Evolutionary conservation across 345 rosid genomes (phyloP), one percentile per base, ranked within the genome.

Genomic region (Euphorbia lathyris): DNA sequence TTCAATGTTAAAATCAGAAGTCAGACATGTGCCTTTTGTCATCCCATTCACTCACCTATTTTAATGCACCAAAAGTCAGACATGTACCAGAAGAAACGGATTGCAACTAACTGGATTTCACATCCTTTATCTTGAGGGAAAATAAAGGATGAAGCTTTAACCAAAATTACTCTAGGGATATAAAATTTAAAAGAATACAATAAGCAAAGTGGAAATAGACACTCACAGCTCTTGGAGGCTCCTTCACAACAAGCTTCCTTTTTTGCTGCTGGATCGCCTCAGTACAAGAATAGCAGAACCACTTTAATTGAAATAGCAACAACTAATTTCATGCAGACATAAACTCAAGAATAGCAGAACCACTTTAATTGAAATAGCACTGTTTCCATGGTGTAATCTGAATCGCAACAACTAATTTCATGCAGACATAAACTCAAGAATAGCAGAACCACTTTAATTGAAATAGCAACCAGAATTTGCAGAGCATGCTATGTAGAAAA

Each of bases 191-290:
- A 27, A 16, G 67, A 25, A 65, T 32, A 26, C 22, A 25, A 26
- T 13, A 23, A 20, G 30, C 50, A 47, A 29, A 45, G 59, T 70
- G 13, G 65, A 73, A 69, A 22, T 26, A 22, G 65, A 58, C 67
- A 83, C 96, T 84, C 78, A 95, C 99, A 17, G 96, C 99, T 90
- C 99, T 85, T 2, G 99, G 89, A 42, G 81, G 86, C 75, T 95
- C 98, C 82, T 95, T 90, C 67, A n/a, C n/a, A n/a, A n/a, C n/a
- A n/a, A n/a, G n/a, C n/a, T n/a, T n/a, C n/a, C n/a, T n/a, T n/a
- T n/a, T 95, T 77, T 95, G 96, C 69, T 74, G 65, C 74, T 87
- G 96, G 26, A 95, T 90, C 30, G 88, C 76, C 73, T 87, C 91
- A 38, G 91, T 89, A 79, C 98, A 92, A 52, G 87, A 97, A 59